Base-by-base conservation (phyloP, 2,329 filamentous ascomycete genomes). In the Aspergillus fructus region DNA sequence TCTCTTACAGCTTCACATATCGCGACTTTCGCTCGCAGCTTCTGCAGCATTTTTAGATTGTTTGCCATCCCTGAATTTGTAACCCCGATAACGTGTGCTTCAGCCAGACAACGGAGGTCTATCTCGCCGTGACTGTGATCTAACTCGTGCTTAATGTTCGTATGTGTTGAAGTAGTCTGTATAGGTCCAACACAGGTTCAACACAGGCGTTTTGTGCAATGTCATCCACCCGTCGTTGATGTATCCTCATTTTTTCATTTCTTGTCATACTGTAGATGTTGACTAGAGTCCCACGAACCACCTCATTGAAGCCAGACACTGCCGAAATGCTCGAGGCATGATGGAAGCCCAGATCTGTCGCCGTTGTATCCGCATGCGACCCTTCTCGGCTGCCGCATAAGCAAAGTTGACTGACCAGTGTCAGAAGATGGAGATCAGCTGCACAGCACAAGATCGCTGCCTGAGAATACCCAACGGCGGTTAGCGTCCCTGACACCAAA, bases 11-110 rank as follows among this genome's bases (percentile, higher is more conserved):
- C 59, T 15, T 60, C 59, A 19, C 52, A 58, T 6, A 60, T 55
- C 12, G 58, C 13, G 3, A 60, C 49, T 15, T 45, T 53, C 3
- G 55, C 21, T 15, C 17, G 5, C 0, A 56, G 30, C 5, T 17
- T n/a, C 23, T 48, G 49, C 1, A 60, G 43, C 2, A 50, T 24
- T 4, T 49, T 34, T 2, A 50, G 15, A 19, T 53, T 47, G 2
- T 45, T 51, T 39, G 59, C 59, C n/a, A 58, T 40, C 24, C 37
- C 49, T 3, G 59, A 53, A 8, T 55, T 58, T 2, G 59, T 60
- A 40, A 58, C 33, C 4, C 59, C 59, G 3, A 60, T 85, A 82
- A 0, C 81, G 15, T 51, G 79, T 2, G 79, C 80, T 24, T 70
- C 64, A 9, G 60, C 40, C 8, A 75, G 61, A 54, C 64, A 68